Conservation (phyloP, 306 rosid species). For the Acacia confusa region DNA sequence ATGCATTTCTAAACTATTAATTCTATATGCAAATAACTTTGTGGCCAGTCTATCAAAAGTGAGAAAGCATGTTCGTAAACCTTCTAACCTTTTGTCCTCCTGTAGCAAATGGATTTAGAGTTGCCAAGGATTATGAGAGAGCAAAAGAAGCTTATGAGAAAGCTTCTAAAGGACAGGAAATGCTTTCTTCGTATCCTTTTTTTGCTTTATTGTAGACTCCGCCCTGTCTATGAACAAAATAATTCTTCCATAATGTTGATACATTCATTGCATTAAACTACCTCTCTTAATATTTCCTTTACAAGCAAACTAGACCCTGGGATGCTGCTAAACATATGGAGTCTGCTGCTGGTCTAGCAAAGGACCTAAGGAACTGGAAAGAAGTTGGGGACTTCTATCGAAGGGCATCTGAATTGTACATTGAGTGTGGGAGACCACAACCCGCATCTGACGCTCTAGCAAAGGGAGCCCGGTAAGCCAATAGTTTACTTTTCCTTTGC, state of each 20-base stretch:
- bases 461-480: constrained; percentile 84
- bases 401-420: constrained; percentile 82
- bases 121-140: constrained; percentile 71
- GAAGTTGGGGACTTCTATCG: constrained; percentile 86
- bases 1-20: constrained; percentile 2
- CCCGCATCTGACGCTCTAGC: constrained; percentile 96
- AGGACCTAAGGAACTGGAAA: constrained; percentile 74
- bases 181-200: constrained; percentile 94
- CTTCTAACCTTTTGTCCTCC: constrained; percentile 25
- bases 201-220: background rate
- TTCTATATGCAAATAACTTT: constrained; percentile 14
- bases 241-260: constrained; percentile 10
- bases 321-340: constrained; percentile 98
- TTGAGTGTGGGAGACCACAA: constrained; percentile 81
- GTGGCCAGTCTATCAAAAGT: background rate
- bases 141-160: constrained; percentile 87
- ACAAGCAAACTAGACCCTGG: constrained; percentile 78
- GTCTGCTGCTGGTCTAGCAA: constrained; percentile 88
- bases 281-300: constrained; percentile 40
- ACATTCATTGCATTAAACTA: constrained; percentile 17
- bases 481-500: constrained; percentile 17
- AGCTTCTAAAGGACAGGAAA: constrained; percentile 95
- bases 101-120: constrained; percentile 81
- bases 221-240: background rate
- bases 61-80: background rate